Base-by-base conservation (phyloP, 441 rosid species). In the Corymbia citriodora region DNA sequence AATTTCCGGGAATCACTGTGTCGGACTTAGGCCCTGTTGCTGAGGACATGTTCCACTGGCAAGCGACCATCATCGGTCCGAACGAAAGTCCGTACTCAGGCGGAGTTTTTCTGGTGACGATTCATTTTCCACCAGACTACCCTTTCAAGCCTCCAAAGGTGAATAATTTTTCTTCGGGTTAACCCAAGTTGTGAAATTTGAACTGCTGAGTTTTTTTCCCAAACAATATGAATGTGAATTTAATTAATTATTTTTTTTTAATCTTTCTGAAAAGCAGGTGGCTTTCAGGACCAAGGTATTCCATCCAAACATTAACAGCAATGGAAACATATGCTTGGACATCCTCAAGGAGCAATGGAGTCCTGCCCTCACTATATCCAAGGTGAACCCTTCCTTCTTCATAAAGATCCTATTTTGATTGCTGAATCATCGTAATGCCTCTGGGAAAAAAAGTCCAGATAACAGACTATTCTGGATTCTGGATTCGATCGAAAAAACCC, bases 61-160 rank as follows among this genome's bases (percentile, higher is more conserved):
- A 92, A 85, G 95, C 93, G 8, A 93, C 95, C 21, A 90, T 93
- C 40, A 90, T 93, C 21, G 92, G 93, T 11, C 94, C 94, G 15
- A 89, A 40, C 25, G 94, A 94, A 85, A 91, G 95, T 89, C 94
- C 93, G 2, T 93, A 93, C n/a, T 83, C 93, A 4, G 93, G 93
- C 16, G 94, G 94, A 25, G 92, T 93, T 63, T 93, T 93, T 88
- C 90, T 91, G 23, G 93, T 93, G 36, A 89, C 89, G 25, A 91
- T 93, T 55, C 92, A 92, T 89, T 93, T 92, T 89, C 94, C 94
- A 83, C 87, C 93, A 2, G 95, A 93, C 50, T 93, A 93, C 90
- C 95, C 94, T 90, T 93, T 93, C 89, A 93, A 93, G 91, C 95
- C 95, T 72, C 94, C 95, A 9, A 94, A 93, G 93, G 94, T 92